phyloP scores from a whole-genome alignment of 1,139 yeast species.

The Candida gigantensis region DNA sequence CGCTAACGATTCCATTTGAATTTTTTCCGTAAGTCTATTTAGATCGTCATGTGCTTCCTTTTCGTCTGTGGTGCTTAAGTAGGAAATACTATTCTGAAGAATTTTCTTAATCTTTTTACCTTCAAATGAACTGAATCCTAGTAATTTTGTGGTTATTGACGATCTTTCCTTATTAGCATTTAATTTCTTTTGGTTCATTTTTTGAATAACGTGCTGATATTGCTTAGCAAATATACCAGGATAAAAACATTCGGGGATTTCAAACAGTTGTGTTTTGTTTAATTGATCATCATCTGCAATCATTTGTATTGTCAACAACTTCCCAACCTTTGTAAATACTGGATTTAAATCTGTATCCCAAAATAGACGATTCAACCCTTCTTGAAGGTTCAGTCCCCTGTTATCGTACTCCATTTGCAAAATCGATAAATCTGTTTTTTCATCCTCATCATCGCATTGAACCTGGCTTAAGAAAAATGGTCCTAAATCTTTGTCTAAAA shows the following conservation, averaged over 20 bases:
- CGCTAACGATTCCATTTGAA: constrained; percentile 17
- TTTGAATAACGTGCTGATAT: constrained; percentile 20
- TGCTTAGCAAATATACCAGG: constrained; percentile 33
- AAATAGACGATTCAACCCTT: constrained; percentile 36
- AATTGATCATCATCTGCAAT: constrained; percentile 22
- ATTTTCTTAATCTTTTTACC: constrained; percentile 35
- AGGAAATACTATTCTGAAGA: constrained; percentile 22
- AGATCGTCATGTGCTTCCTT: constrained; percentile 27
- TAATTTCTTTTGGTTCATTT: constrained; percentile 21
- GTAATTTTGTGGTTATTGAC: constrained; percentile 23
- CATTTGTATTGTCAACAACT: constrained; percentile 35
- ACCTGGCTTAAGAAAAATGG: constrained; percentile 26
- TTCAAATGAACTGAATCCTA: constrained; percentile 36
- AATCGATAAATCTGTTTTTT: constrained; percentile 28
- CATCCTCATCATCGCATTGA: constrained; percentile 20
- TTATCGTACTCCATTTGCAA: constrained; percentile 39
- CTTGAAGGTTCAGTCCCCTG: constrained; percentile 28
- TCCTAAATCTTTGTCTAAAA: constrained; percentile 15
- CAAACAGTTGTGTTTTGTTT: constrained; percentile 19
- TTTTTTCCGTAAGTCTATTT: constrained; percentile 19
- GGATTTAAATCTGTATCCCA: constrained; percentile 30
- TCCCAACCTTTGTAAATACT: constrained; percentile 27
- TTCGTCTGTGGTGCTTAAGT: constrained; percentile 18
- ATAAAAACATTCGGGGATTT: constrained; percentile 29
- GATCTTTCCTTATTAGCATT: constrained; percentile 19